Conservation (phyloP, 768 basidiomycete genomes). For the Russula foetens region DNA sequence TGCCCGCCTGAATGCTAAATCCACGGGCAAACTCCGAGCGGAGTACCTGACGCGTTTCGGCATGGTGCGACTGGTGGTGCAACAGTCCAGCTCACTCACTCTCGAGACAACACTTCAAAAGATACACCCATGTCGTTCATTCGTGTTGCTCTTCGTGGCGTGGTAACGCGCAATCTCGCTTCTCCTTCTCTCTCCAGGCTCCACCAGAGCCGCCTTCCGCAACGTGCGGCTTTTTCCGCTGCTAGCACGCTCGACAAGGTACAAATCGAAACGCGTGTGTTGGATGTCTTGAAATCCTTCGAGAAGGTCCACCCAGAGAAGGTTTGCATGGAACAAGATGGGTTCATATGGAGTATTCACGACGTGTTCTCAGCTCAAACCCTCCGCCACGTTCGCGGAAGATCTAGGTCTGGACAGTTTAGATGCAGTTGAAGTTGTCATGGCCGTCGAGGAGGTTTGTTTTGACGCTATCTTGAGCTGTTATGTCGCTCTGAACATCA, state of each 20-base stretch:
- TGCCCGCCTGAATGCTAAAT: not conserved
- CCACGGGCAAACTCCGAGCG: constrained; percentile 7
- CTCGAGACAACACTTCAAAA: not conserved
- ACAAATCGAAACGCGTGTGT: constrained; percentile 62
- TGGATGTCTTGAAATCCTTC: constrained; percentile 80
- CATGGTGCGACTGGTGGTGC: not conserved
- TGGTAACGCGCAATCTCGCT: constrained; percentile 32
- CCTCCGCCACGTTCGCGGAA: constrained; percentile 57
- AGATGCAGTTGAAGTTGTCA: constrained; percentile 96
- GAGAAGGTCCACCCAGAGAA: constrained; percentile 80
- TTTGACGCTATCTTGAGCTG: not conserved
- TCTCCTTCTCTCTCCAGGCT: constrained; percentile 19
- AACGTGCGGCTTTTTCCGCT: constrained; percentile 53
- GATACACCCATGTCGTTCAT: constrained; percentile 16
- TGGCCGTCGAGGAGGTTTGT: constrained; percentile 91
- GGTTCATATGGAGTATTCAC: not conserved
- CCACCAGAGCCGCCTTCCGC: constrained; percentile 24
- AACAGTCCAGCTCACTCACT: not conserved
- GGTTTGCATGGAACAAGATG: constrained; percentile 31
- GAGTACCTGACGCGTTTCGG: not conserved
- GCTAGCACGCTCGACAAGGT: constrained; percentile 57
- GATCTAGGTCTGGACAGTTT: constrained; percentile 93
- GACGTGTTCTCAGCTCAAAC: constrained; percentile 44
- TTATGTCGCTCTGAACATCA: not conserved
- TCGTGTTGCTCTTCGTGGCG: constrained; percentile 13